Percentiles rank a stretch among this genome's conserved stretches.
Conservation (phyloP, 108 stramenopile species). For the Fragilaria crotonensis region DNA sequence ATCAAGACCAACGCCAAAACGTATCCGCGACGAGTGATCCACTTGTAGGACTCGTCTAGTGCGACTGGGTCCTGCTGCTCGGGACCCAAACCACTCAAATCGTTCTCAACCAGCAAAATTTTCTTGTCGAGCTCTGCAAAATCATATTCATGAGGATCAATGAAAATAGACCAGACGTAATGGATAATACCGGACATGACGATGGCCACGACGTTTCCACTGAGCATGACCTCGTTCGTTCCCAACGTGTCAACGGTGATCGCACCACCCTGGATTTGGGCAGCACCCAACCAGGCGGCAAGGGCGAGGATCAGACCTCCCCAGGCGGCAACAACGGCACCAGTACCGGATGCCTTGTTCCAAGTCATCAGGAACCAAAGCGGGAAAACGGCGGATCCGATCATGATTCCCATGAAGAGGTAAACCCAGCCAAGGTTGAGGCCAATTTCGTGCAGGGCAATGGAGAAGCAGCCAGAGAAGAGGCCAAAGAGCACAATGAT, state of each 20-base stretch:
- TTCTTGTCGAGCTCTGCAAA: conserved; percentile 48
- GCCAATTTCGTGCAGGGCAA: conserved; percentile 41
- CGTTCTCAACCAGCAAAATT: conserved; percentile 71
- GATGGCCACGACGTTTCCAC: conserved; percentile 88
- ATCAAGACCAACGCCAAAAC: conserved; percentile 72
- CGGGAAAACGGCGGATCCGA: conserved; percentile 88
- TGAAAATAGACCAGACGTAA: conserved; percentile 53
- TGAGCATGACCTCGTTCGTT: conserved; percentile 83
- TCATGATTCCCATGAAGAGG: conserved; percentile 89
- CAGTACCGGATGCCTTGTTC: conserved; percentile 77
- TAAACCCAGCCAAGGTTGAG: conserved; percentile 92
- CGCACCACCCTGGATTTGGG: conserved; percentile 39
- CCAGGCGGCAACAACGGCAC: conserved; percentile 82
- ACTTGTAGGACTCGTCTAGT: conserved; percentile 55
- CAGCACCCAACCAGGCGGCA: conserved; percentile 68
- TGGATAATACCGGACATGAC: conserved; percentile 63
- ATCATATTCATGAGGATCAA: conserved; percentile 83
- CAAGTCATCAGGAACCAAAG: conserved; percentile 86
- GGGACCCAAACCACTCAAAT: conserved; percentile 54
- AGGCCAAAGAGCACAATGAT: conserved; percentile 77
- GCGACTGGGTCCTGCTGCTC: conserved; percentile 51
- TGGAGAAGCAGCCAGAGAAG: conserved; percentile 73
- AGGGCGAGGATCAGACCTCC: conserved; percentile 65
- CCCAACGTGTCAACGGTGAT: conserved; percentile 68
- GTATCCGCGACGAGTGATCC: conserved; percentile 81